Evolutionary conservation across 2,329 filamentous ascomycete genomes (phyloP), one percentile per base, ranked within the genome.

Genomic region (Cladosporium sp.): DNA sequence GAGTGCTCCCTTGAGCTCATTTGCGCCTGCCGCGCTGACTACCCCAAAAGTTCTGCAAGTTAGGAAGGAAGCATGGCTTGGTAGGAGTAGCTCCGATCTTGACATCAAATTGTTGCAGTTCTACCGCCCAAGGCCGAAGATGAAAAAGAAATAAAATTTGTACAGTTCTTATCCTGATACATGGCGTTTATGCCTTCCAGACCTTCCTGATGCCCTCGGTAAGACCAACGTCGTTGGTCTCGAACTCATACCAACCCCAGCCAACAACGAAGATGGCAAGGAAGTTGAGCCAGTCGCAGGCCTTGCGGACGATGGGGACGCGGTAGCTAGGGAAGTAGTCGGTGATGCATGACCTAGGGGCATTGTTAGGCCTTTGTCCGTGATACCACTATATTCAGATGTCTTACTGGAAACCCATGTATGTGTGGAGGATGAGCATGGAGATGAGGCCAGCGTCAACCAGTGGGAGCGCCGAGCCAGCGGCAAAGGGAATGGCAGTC

Each of bases 171-270:
- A 49, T 56, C 54, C 34, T 43, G 28, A 49, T 56, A 56, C 54
- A 56, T 49, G 42, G 45, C 34, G 12, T 47, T 51, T 75, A 90
- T 70, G 94, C 93, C 70, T 83, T 90, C 94, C 94, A 99, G 63
- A 97, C 80, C 72, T 89, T 85, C 83, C 89, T 91, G 66, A 97
- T 82, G 34, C 87, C 88, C 82, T 96, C 93, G 8, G 92, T 96
- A 61, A 99, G 75, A 65, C 94, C 94, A 55, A 99, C 91, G 67
- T 99, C 94, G 72, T 97, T 97, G 34, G 94, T 99, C 86, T 99
- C 94, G 70, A 97, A 97, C 77, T 97, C 93, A 78, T 99, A 99
- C 70, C 97, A 82, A 59, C 92, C 92, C 65, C 96, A 82, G 52
- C 89, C 92, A 63, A 92, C 90, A 55, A 90, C 79, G 60, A 93